Conservation (phyloP, 768 basidiomycete species). For the Exidia glandulosa region DNA sequence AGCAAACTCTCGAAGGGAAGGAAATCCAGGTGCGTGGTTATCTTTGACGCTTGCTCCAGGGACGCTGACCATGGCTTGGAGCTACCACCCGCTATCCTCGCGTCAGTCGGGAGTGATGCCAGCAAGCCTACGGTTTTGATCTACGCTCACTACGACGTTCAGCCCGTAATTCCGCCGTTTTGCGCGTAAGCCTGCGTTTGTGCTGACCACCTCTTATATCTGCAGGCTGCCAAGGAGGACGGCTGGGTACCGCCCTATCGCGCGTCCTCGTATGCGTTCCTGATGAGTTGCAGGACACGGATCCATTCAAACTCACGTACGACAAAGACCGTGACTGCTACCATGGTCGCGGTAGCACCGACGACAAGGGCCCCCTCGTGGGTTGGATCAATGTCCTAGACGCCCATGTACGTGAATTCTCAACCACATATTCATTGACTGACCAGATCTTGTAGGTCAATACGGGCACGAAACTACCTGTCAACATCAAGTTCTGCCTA, state of each 20-base stretch:
- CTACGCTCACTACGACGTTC: slow-evolving; percentile 94
- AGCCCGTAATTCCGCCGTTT: slow-evolving; percentile 47
- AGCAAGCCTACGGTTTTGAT: slow-evolving; percentile 88
- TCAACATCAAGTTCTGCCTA: slow-evolving; percentile 85
- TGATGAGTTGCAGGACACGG: slow-evolving; percentile 28
- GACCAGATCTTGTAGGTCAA: slow-evolving; percentile 11
- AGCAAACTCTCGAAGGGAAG: slow-evolving; percentile 61
- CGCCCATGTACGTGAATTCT: slow-evolving; percentile 40
- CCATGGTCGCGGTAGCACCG: slow-evolving; percentile 78
- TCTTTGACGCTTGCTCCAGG: background rate
- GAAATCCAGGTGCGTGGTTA: slow-evolving; percentile 26
- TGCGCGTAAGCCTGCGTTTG: background rate
- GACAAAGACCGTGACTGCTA: slow-evolving; percentile 46
- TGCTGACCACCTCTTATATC: background rate
- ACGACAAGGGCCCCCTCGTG: slow-evolving; percentile 84
- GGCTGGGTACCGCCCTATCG: slow-evolving; percentile 46
- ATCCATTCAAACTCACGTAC: slow-evolving; percentile 66
- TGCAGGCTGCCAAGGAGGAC: slow-evolving; percentile 38
- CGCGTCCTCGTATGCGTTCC: too few relatives aligned
- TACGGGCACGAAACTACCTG: slow-evolving; percentile 62
- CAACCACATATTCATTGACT: background rate
- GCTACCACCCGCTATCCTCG: slow-evolving; percentile 79
- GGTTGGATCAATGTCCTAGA: slow-evolving; percentile 88
- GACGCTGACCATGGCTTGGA: slow-evolving; percentile 8
- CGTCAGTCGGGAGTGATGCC: slow-evolving; percentile 68